Percentiles rank a stretch among this genome's conserved stretches.
These are phyloP conservation scores for Penicillium waksmanii DNA, from an alignment of 495 filamentous ascomycete genomes.

Conservation along the genomic window DNA sequence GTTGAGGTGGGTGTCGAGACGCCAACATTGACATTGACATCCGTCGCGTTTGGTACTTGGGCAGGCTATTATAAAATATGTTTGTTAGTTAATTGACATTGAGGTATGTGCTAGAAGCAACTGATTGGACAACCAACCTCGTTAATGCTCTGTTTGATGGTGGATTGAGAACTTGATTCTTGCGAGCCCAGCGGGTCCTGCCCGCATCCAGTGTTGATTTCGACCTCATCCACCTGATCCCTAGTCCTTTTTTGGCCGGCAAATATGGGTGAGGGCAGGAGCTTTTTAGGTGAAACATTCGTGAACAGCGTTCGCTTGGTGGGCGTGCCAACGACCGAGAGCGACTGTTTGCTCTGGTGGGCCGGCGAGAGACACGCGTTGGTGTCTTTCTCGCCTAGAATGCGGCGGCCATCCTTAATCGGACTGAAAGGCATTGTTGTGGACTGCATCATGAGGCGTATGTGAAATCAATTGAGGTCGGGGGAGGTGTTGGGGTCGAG, in stretches of 20 bases:
- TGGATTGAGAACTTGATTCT: slow-evolving; percentile 17
- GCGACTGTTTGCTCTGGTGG: slow-evolving; percentile 31
- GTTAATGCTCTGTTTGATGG: slow-evolving; percentile 18
- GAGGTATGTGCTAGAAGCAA: neutral
- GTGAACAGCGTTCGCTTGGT: slow-evolving; percentile 38
- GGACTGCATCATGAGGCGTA: slow-evolving; percentile 31
- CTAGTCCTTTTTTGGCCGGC: slow-evolving; percentile 50
- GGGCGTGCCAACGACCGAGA: slow-evolving; percentile 32
- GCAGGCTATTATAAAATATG: slow-evolving; percentile 12
- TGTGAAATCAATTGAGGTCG: neutral
- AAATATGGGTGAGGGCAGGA: slow-evolving; percentile 44
- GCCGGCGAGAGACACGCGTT: slow-evolving; percentile 52
- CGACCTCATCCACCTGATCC: slow-evolving; percentile 39
- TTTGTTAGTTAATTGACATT: slow-evolving; percentile 19
- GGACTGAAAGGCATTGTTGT: slow-evolving; percentile 38
- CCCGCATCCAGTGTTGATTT: slow-evolving; percentile 25
- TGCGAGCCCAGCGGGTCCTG: slow-evolving; percentile 17
- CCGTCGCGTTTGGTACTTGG: slow-evolving; percentile 28
- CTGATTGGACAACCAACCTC: slow-evolving; percentile 27
- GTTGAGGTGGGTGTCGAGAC: slow-evolving; percentile 19
- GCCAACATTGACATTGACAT: slow-evolving; percentile 7
- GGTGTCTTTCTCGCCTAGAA: slow-evolving; percentile 49
- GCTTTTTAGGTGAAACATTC: slow-evolving; percentile 37
- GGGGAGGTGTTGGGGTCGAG: slow-evolving; percentile 3
- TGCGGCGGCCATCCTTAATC: slow-evolving; percentile 46